Evolutionary conservation across 371 early-diverging fungal species (phyloP), one percentile per base, ranked within the genome.

Genomic region (Conidiobolus incongruus): DNA sequence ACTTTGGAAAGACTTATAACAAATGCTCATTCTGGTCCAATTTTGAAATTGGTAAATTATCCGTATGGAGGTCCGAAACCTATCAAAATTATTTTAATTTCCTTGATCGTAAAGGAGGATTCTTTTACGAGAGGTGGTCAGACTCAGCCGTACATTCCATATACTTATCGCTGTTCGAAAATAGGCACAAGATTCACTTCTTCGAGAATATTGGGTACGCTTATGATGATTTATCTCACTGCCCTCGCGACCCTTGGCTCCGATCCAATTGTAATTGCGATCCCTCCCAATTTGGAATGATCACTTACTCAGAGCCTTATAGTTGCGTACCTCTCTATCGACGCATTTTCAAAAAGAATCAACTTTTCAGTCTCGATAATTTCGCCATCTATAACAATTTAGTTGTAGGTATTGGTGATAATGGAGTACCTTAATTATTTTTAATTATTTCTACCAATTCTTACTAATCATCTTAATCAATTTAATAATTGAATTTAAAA

Each of bases 21-120:
- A 61, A 69, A n/a, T 84, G 85, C 54, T 85, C 87, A 51, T 82
- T 85, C 46, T 87, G 90, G 87, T 70, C 70, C 15, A 91, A 91
- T 47, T 90, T 90, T 58, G 92, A 91, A 62, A 88, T 94, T 47
- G 92, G 69, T 11, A 67, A 68, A 23, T 58, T 93, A 44, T 65
- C 76, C 8, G 76, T 89, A 45, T 75, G 75, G 35, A 69, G 87
- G 48, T 67, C 68, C 44, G 55, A 70, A 22, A 62, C 66, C 15
- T 93, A 91, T 54, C 62, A 62, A 46, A 59, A 66, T 16, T 87
- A 73, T 52, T 91, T 93, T 47, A 58, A 79, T 21, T 68, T 65
- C 44, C 58, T 95, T 34, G 93, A 95, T 51, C 35, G 60, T 35
- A 46, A 66, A 1, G 83, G 83, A 19, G 90, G 77, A 2, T 92